A percentile compares a stretch with the other conserved stretches of the same genome.
phyloP scores from a whole-genome alignment of 495 filamentous ascomycete species.

The Xylaria flabelliformis region DNA sequence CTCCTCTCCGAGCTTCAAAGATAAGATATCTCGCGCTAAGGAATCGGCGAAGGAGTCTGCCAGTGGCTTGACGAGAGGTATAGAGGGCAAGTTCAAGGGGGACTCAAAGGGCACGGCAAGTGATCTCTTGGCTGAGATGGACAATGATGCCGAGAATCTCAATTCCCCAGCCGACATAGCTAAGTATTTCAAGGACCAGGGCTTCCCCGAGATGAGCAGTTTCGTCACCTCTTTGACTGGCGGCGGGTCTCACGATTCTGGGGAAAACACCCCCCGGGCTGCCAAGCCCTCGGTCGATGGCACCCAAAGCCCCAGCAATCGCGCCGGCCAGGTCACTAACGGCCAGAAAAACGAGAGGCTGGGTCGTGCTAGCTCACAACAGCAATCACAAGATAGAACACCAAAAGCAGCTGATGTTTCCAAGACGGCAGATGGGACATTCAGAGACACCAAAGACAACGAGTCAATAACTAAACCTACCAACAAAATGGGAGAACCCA shows the following conservation, averaged over 20 bases:
- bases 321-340: neutral
- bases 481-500: conserved; percentile 30
- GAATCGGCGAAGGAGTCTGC: neutral
- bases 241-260: conserved; percentile 1
- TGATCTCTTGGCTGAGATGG: conserved; percentile 7
- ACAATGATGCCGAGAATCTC: conserved; percentile 24
- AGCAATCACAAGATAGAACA: neutral
- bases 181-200: conserved; percentile 36
- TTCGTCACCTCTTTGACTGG: conserved; percentile 32
- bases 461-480: conserved; percentile 10
- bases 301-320: neutral
- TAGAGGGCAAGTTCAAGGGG: conserved; percentile 28
- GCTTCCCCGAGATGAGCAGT: conserved; percentile 36
- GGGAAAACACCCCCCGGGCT: neutral
- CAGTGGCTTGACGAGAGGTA: conserved; percentile 10
- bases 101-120: neutral
- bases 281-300: conserved; percentile 4
- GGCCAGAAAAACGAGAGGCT: neutral
- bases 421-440: conserved; percentile 31
- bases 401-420: conserved; percentile 30
- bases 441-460: conserved; percentile 1
- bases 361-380: conserved; percentile 24
- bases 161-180: conserved; percentile 34
- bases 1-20: conserved; percentile 2
- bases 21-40: conserved; percentile 6